These are phyloP conservation scores for Niveomyces coronatus DNA, from an alignment of 2,329 filamentous ascomycete species.

Conservation along the genomic window DNA sequence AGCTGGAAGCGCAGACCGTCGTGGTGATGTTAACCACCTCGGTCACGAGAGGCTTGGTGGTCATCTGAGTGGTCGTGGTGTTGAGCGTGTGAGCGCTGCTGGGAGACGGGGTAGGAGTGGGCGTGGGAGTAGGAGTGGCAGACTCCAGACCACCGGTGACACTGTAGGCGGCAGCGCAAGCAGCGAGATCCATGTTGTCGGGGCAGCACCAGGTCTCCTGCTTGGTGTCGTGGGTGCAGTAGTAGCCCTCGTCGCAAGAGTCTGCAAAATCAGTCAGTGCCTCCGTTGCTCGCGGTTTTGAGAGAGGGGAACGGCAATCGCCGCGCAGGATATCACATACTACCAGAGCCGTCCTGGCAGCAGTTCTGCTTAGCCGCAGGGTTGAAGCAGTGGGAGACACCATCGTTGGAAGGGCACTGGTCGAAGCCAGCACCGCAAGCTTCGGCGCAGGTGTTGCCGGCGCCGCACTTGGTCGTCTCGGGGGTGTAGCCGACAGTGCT, in stretches of 20 bases:
- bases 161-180: conserved; percentile 43
- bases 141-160: conserved; percentile 37
- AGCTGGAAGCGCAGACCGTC: conserved; percentile 17
- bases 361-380: conserved; percentile 39
- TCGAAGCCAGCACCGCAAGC: conserved; percentile 42
- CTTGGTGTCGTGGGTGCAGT: conserved; percentile 45
- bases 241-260: conserved; percentile 51
- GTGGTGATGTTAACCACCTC: conserved; percentile 17
- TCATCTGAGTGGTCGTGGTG: conserved; percentile 4
- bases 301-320: too few species aligned
- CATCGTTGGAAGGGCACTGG: conserved; percentile 39
- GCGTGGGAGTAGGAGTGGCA: conserved; percentile 23
- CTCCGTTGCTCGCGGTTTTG: too few species aligned
- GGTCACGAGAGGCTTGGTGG: conserved; percentile 13
- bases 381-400: conserved; percentile 49
- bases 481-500: conserved; percentile 39
- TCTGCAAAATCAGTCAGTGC: conserved; percentile 29
- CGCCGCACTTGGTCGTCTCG: conserved; percentile 35
- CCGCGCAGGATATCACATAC: too few species aligned
- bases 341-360: conserved; percentile 47
- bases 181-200: conserved; percentile 38
- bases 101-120: conserved; percentile 20
- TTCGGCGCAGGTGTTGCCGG: conserved; percentile 41
- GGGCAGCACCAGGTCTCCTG: conserved; percentile 52
- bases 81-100: conserved; percentile 10